These are phyloP conservation scores for Darksidea phi DNA, from an alignment of 495 filamentous ascomycete genomes.

Conservation along the genomic window DNA sequence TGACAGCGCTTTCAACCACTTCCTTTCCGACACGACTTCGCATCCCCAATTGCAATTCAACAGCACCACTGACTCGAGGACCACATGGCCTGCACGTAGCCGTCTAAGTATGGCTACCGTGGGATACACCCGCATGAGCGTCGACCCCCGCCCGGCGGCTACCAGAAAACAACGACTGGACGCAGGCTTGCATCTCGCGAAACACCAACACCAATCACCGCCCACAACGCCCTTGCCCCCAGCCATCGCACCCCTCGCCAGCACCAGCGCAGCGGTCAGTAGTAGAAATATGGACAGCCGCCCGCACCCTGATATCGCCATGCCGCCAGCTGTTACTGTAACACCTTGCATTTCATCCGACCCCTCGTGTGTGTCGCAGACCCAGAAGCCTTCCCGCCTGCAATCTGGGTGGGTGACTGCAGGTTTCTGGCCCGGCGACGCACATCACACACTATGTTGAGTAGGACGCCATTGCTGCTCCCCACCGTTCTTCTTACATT, in stretches of 20 bases:
- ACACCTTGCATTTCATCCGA: slow-evolving; percentile 31
- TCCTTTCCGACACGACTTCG: neutral
- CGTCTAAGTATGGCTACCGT: neutral
- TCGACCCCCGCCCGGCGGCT: slow-evolving; percentile 24
- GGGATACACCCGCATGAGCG: slow-evolving; percentile 10
- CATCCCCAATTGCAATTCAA: too few species aligned
- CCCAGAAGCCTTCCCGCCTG: neutral
- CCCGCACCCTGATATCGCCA: slow-evolving; percentile 26
- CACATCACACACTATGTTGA: slow-evolving; percentile 3
- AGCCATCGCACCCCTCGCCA: slow-evolving; percentile 14
- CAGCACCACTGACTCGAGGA: neutral
- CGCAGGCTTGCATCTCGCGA: slow-evolving; percentile 13
- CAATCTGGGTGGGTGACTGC: slow-evolving; percentile 8
- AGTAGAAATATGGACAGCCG: slow-evolving; percentile 33
- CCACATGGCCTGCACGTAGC: slow-evolving; percentile 3
- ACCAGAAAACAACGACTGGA: slow-evolving; percentile 11
- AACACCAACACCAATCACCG: slow-evolving; percentile 33
- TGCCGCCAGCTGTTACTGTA: slow-evolving; percentile 23
- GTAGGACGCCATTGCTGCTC: neutral
- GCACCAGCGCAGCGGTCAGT: slow-evolving; percentile 1
- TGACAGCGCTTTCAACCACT: neutral
- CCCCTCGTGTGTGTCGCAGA: slow-evolving; percentile 32
- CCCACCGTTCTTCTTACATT: neutral
- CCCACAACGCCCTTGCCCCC: slow-evolving; percentile 3
- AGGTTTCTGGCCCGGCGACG: too few species aligned